Conservation (phyloP, 2,329 filamentous ascomycete genomes). For the Dactylellina drechsleri region DNA sequence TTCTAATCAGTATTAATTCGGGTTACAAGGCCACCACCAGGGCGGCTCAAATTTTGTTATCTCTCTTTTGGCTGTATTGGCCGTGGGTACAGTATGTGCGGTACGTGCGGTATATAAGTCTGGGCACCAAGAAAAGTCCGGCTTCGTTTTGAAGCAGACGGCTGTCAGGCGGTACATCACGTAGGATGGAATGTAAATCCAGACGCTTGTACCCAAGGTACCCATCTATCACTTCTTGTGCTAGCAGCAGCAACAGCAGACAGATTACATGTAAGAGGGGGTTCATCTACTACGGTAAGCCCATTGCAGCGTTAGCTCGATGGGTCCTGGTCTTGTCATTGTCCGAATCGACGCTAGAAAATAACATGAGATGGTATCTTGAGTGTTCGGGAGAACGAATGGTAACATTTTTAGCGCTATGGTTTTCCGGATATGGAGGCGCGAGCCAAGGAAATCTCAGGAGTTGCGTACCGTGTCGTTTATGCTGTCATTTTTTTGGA, state of each 20-base stretch:
- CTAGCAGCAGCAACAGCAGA: conserved; percentile 4
- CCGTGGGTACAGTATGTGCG: neutral
- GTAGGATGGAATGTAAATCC: conserved; percentile 31
- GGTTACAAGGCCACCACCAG: conserved; percentile 47
- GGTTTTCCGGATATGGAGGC: conserved; percentile 40
- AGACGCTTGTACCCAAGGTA: conserved; percentile 37
- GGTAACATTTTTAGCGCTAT: conserved; percentile 22
- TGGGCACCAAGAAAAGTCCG: conserved; percentile 5
- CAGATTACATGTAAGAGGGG: neutral
- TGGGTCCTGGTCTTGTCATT: conserved; percentile 18
- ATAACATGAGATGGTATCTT: neutral
- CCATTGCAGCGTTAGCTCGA: conserved; percentile 36
- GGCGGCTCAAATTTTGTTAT: conserved; percentile 24
- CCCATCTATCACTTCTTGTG: conserved; percentile 13
- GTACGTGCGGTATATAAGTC: neutral
- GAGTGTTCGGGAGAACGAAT: neutral
- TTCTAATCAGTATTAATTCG: too few species aligned
- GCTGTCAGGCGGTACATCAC: conserved; percentile 46
- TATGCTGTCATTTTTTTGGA: neutral
- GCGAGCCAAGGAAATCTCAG: conserved; percentile 38
- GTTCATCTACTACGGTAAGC: conserved; percentile 30
- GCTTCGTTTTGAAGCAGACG: conserved; percentile 4
- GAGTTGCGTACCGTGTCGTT: conserved; percentile 1
- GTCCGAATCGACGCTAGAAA: conserved; percentile 3
- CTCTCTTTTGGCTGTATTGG: conserved; percentile 24